Conservation (phyloP, 371 early-diverging fungal species). For the Mycotypha africana region DNA sequence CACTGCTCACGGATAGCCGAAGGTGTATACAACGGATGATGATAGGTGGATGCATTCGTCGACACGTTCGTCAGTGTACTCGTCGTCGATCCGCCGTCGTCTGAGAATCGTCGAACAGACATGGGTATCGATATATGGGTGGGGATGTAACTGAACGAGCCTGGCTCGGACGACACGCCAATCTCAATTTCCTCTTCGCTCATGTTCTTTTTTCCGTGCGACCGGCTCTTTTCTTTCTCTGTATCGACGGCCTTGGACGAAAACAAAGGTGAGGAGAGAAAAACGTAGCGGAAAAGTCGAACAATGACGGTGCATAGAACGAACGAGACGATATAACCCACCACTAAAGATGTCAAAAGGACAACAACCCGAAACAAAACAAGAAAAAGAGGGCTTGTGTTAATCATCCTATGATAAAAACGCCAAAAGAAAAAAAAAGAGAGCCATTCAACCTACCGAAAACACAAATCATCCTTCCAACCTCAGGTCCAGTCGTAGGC, state of each 20-base stretch:
- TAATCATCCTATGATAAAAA: too few relatives aligned
- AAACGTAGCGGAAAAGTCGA: background rate
- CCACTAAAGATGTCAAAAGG: slow-evolving; percentile 10
- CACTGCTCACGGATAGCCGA: too few relatives aligned
- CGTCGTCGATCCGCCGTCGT: background rate
- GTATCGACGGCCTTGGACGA: too few relatives aligned
- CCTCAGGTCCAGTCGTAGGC: slow-evolving; percentile 17
- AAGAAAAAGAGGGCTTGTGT: too few relatives aligned
- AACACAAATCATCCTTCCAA: slow-evolving; percentile 25
- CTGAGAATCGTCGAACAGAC: background rate
- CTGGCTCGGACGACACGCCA: too few relatives aligned
- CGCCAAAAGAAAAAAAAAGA: too few relatives aligned
- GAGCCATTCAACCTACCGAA: slow-evolving; percentile 19
- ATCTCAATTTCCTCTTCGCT: too few relatives aligned
- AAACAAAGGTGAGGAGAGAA: background rate
- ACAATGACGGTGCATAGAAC: slow-evolving; percentile 11
- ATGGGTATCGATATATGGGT: background rate
- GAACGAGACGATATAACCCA: slow-evolving; percentile 13
- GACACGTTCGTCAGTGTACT: background rate
- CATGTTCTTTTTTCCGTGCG: too few relatives aligned
- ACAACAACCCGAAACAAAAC: too few relatives aligned
- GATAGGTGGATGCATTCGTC: background rate
- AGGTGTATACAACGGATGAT: background rate
- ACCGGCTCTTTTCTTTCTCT: too few relatives aligned
- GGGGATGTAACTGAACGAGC: too few relatives aligned